A percentile compares a stretch with the other conserved stretches of the same genome.
Evolutionary conservation across 2,329 filamentous ascomycete species (phyloP).

Genomic region (Scedosporium minutisporum): DNA sequence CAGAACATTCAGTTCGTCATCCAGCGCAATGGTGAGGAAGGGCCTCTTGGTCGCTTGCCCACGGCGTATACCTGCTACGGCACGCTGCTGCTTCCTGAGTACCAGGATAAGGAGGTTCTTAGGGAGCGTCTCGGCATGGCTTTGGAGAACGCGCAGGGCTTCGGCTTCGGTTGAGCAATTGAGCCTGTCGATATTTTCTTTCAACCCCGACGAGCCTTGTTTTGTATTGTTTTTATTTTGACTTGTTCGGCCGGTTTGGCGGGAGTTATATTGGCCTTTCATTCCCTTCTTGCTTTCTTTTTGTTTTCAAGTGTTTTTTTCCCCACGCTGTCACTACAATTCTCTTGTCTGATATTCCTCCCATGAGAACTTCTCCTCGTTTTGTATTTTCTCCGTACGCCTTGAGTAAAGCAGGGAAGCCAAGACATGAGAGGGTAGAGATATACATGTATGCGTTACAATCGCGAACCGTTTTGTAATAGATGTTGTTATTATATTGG

Average conservation of each 20-base stretch:
- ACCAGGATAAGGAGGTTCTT: slow-evolving; percentile 60
- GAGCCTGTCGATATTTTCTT: neutral
- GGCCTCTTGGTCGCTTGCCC: slow-evolving; percentile 52
- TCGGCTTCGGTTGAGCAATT: slow-evolving; percentile 62
- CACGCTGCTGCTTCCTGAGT: slow-evolving; percentile 76
- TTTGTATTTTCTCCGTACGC: neutral
- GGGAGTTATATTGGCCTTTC: neutral
- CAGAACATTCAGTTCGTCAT: slow-evolving; percentile 75
- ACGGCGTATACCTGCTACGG: slow-evolving; percentile 93
- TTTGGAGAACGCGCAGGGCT: slow-evolving; percentile 78
- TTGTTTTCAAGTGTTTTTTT: neutral
- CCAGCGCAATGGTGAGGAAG: slow-evolving; percentile 62
- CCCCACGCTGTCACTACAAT: neutral
- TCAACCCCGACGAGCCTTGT: neutral
- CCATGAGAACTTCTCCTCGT: neutral
- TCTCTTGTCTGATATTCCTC: neutral
- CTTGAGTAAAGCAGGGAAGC: neutral
- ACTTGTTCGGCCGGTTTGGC: neutral
- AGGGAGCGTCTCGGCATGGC: slow-evolving; percentile 72
- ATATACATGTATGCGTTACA: neutral
- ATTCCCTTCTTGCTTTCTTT: neutral
- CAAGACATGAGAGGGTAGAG: neutral
- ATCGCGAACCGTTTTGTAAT: neutral
- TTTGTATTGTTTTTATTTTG: neutral
- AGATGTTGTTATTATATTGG: neutral